Base-by-base conservation (phyloP, 2,329 filamentous ascomycete species). In the Alternaria novae-zelandiae region DNA sequence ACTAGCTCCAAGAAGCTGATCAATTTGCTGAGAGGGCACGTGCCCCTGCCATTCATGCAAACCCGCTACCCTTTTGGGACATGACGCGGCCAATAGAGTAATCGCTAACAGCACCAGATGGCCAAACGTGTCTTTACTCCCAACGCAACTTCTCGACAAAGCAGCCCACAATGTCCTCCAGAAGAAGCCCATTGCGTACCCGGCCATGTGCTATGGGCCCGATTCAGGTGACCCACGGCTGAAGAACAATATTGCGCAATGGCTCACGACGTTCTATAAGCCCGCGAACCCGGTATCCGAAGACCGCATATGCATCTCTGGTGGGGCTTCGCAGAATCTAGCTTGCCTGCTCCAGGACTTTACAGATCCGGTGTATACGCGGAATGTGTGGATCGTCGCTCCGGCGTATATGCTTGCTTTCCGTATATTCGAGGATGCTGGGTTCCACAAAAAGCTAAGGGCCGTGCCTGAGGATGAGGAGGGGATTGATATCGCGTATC, bases 401-500 rank as follows among this genome's bases (percentile, higher is more conserved):
- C 94, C 94, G 5, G 91, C 90, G 50, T 97, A 97, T 76, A 91
- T 93, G 79, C 84, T 97, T n/a, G 91, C 90, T 0, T 94, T 91
- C 73, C 86, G 90, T n/a, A 92, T 97, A 59, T 94, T 97, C 73
- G 89, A 91, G 61, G 94, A 97, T 79, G 89, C 6, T 91, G 93
- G 63, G 1, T 93, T 97, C 69, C 83, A 83, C 5, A 86, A 86
- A 4, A 87, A 89, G 36, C 75, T 96, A 74, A 85, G 85, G 54
- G 90, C 89, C 2, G 86, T 94, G 12, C 90, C 90, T 1, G 93
- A 97, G 80, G 92, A 95, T 73, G 87, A 87, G 0, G 88, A 93
- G 72, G 94, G 94, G 0, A 82, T 97, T 43, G 89, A 97, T 78
- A 78, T 96, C 23, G 86, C 83, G 1, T 87, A 81, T 60, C 79